Conservation (phyloP, 2,329 filamentous ascomycete species). For the Colletotrichum tropicale region DNA sequence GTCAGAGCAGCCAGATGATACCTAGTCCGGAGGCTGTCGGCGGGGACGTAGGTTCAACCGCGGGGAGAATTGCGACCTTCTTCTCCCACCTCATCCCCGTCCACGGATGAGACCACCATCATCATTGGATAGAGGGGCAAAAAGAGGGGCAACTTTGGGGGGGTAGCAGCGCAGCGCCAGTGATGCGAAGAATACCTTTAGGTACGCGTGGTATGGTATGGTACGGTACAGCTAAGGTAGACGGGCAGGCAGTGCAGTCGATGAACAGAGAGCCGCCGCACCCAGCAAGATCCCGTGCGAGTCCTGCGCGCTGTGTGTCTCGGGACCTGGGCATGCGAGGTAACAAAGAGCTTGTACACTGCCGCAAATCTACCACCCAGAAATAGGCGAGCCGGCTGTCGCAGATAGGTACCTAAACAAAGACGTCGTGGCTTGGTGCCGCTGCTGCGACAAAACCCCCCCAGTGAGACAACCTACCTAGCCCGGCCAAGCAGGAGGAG, state of each 20-base stretch:
- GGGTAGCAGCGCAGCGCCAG: slow-evolving; percentile 1
- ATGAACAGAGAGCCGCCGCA: neutral
- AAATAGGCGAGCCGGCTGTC: slow-evolving; percentile 1
- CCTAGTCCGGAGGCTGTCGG: slow-evolving; percentile 20
- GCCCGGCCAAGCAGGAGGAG: neutral
- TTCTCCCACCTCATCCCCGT: neutral
- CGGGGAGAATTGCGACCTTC: slow-evolving; percentile 16
- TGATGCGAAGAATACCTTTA: slow-evolving; percentile 17
- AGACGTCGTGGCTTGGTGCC: neutral
- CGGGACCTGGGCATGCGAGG: slow-evolving; percentile 3
- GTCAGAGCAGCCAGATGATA: slow-evolving; percentile 16
- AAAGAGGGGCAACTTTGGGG: slow-evolving; percentile 14
- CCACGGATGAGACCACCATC: neutral
- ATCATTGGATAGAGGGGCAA: slow-evolving; percentile 16
- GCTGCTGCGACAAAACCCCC: neutral
- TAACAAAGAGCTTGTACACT: neutral
- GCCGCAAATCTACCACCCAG: neutral
- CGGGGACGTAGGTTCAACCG: slow-evolving; percentile 21
- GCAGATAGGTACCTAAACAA: slow-evolving; percentile 12
- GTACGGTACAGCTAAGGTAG: neutral
- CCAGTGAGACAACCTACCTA: slow-evolving; percentile 3
- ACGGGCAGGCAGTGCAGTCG: neutral
- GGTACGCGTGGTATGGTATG: neutral
- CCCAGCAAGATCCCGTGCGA: slow-evolving; percentile 11
- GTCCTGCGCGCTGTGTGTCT: neutral